Base-by-base conservation (phyloP, 495 filamentous ascomycete species). In the Aspergillus indologenus region DNA sequence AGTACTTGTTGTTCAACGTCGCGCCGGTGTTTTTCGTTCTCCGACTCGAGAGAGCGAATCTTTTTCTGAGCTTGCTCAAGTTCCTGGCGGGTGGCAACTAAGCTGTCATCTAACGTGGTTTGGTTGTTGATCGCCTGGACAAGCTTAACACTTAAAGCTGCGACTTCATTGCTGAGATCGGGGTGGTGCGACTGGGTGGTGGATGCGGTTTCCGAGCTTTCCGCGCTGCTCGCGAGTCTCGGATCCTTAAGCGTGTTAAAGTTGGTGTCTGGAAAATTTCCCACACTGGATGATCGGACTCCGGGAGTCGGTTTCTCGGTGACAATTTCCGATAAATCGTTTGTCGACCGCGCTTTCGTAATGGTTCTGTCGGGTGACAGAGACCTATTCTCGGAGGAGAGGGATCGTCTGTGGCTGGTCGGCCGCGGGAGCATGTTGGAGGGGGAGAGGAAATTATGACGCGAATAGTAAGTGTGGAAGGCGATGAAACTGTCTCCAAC, bases 81-180 rank as follows among this genome's bases (percentile, higher is more conserved):
- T 65, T 96, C 91, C 68, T 93, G 86, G 18, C 90, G 83, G 22
- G 93, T 90, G 22, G 81, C 86, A 53, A 89, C 87, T 48, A 98
- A 80, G 29, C 83, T 89, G 67, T 98, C 94, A 66, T 98, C 94
- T 24, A 98, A 79, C 26, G 80, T 89, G 5, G 94, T 97, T 76
- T 98, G 95, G 67, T 94, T 90, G 68, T 98, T 98, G 72, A 98
- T 97, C 53, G 94, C 92, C 65, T 91, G 92, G 58, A 98, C 91
- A 53, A 98, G 81, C 73, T 98, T 98, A 49, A 91, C 92, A 71
- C 91, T 97, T 21, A 98, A 79, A 3, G 90, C 83, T 24, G 94
- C 88, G 14, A 98, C 92, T 72, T 98, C 94, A 55, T 87, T 84
- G 69, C 88, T 90, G 47, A 96, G 78, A 65, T 93, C 91, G 19